Base-by-base conservation (phyloP, 2,329 filamentous ascomycete genomes). In the Arthrobotrys conoides region DNA sequence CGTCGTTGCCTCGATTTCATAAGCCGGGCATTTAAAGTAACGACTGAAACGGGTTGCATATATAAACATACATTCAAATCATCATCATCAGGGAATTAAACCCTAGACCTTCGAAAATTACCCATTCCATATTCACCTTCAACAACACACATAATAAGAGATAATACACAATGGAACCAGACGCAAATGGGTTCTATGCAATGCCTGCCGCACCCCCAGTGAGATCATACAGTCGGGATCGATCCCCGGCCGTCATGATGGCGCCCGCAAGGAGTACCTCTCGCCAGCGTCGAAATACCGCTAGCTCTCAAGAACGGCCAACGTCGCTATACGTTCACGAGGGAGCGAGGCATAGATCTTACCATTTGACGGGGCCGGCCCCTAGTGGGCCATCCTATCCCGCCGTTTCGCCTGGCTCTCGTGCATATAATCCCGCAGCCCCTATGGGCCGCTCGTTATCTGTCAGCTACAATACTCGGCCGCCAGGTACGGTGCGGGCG, bases 321-420 rank as follows among this genome's bases (percentile, higher is more conserved):
- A 75, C 66, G n/a, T 78, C 75, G 14, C 48, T 79, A 66, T 75
- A 79, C 22, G 70, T 79, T 14, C 76, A 79, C 24, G 76, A 79
- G 51, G 76, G 76, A 10, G 44, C 73, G 14, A 73, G 76, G 46
- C 70, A 79, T 41, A 71, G 76, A 41, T 49, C 64, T 16, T 79
- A 79, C 46, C 76, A 79, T 48, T 70, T 78, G 10, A 78, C 75
- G 14, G 75, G 75, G 16, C 75, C 75, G 33, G 75, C 75, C n/a
- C 75, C 75, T 38, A 61, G 57, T 30, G 57, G 24, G 14, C 66
- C 75, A n/a, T 46, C 75, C 5, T 68, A 71, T 33, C 55, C 64
- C 27, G 67, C 68, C 6, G 68, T 70, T 8, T 55, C 55, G 5
- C 75, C 75, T 22, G 67, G 59, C 24, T 69, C 69, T 24, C 46